Base-by-base conservation (phyloP, 208 protist species). In the Phytomonas sp. region DNA sequence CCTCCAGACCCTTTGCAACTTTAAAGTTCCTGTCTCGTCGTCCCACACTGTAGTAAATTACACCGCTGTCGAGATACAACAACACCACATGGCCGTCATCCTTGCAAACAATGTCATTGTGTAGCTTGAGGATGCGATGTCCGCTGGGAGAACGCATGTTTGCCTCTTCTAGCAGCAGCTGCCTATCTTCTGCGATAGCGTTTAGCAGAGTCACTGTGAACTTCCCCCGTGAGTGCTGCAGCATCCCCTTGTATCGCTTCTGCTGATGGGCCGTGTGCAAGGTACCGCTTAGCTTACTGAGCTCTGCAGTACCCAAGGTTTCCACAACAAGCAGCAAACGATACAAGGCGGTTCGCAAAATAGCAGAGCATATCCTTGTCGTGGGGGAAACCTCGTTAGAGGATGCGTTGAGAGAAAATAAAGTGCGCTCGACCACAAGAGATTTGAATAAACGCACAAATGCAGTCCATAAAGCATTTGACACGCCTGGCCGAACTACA, bases 281-380 rank as follows among this genome's bases (percentile, higher is more conserved):
- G n/a, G 72, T 80, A 29, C 76, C 86, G 42, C 72, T 85, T 16
- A 71, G 63, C 70, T 81, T 68, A 63, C 77, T 80, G 49, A 93
- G 61, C 70, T 95, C 87, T n/a, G 74, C 72, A 11, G 73, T 74
- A 1, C 80, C 83, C 29, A 92, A 32, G 37, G 70, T 68, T 74
- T 95, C 90, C 52, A 93, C 63, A n/a, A 95, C 34, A 42, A 90
- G 45, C 36, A 92, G 74, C 33, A 84, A 79, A 10, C 88, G 86
- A 60, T 92, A 95, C 37, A 82, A 76, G 0, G 79, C 82, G 1
- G 88, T 90, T 66, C 79, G 74, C 16, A 90, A 76, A 0, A 88
- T 56, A 8, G 45, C 45, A 56, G 45, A 56, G 7, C 45, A 56
- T 56, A 56, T 56, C 45, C 45, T 56, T 56, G 45, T 19, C 16